These are phyloP conservation scores for Xerocomellus intermedius DNA, from an alignment of 768 basidiomycete species.

Conservation along the genomic window DNA sequence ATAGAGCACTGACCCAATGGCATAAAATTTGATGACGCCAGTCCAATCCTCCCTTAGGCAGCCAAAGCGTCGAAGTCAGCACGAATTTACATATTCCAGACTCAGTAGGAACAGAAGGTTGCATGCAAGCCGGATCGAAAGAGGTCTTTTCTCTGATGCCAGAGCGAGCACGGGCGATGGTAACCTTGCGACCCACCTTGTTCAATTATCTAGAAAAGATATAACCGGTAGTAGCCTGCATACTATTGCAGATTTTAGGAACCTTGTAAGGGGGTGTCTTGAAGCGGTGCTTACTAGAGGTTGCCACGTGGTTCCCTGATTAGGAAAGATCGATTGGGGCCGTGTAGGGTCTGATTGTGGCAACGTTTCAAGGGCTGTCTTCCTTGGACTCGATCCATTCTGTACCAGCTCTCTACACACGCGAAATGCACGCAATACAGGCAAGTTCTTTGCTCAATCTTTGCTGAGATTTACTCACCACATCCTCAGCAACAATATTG, in stretches of 20 bases:
- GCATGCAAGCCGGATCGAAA: neutral
- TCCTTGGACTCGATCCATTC: conserved; percentile 19
- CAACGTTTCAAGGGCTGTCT: conserved; percentile 12
- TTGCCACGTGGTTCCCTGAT: conserved; percentile 30
- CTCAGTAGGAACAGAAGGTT: neutral
- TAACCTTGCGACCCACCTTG: too few relatives aligned
- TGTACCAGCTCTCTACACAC: conserved; percentile 1
- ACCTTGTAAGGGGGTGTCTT: neutral
- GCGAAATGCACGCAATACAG: conserved; percentile 50
- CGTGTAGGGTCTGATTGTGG: conserved; percentile 33
- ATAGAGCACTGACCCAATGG: neutral
- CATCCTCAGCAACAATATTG: conserved; percentile 79
- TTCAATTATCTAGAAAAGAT: too few relatives aligned
- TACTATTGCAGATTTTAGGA: neutral
- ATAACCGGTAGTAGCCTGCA: too few relatives aligned
- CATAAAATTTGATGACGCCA: neutral
- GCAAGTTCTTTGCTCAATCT: conserved; percentile 17
- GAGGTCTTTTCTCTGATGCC: neutral
- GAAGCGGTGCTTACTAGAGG: neutral
- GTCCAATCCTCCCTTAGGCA: neutral
- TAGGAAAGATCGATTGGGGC: conserved; percentile 36
- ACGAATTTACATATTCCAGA: neutral
- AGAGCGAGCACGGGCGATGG: neutral
- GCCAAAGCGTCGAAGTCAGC: neutral
- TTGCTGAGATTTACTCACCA: neutral